phyloP scores from a whole-genome alignment of 495 filamentous ascomycete species.

The Hyphodiscus hymeniophilus region DNA sequence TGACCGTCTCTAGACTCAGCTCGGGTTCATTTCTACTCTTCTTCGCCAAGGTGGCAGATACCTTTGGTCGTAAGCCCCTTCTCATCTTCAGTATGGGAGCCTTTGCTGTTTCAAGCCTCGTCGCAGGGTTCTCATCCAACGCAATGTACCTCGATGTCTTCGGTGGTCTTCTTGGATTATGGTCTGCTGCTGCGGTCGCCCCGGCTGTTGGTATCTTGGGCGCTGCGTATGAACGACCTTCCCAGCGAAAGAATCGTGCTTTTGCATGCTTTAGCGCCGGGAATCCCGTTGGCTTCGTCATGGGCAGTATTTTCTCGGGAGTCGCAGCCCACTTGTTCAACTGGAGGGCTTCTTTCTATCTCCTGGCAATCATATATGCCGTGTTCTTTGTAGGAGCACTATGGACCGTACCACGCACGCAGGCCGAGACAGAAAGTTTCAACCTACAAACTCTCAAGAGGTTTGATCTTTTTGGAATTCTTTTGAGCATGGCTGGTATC shows the following conservation, averaged over 20 bases:
- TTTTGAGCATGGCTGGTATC: conserved; percentile 52
- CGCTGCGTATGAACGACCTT: conserved; percentile 50
- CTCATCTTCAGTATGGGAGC: conserved; percentile 55
- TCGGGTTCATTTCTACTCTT: conserved; percentile 60
- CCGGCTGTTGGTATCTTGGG: conserved; percentile 61
- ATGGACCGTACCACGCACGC: conserved; percentile 56
- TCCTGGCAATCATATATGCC: conserved; percentile 54
- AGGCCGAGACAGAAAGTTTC: conserved; percentile 37
- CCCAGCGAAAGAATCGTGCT: conserved; percentile 58
- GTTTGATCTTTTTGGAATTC: conserved; percentile 47
- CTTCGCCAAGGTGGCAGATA: conserved; percentile 59
- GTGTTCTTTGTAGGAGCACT: conserved; percentile 47
- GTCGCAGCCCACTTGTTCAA: conserved; percentile 51
- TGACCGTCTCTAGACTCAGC: conserved; percentile 37
- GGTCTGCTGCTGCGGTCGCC: conserved; percentile 55
- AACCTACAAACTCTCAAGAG: conserved; percentile 39
- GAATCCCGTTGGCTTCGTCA: conserved; percentile 63
- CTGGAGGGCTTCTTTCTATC: conserved; percentile 57
- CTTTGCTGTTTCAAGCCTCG: conserved; percentile 46
- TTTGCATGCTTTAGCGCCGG: conserved; percentile 66
- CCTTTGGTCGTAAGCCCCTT: conserved; percentile 53
- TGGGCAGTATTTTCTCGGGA: conserved; percentile 57
- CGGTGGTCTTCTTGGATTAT: conserved; percentile 53
- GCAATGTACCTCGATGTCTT: conserved; percentile 58
- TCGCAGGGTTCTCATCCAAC: conserved; percentile 53